Base-by-base conservation (phyloP, 805 yeast species). In the Saccharomycopsis babjevae region DNA sequence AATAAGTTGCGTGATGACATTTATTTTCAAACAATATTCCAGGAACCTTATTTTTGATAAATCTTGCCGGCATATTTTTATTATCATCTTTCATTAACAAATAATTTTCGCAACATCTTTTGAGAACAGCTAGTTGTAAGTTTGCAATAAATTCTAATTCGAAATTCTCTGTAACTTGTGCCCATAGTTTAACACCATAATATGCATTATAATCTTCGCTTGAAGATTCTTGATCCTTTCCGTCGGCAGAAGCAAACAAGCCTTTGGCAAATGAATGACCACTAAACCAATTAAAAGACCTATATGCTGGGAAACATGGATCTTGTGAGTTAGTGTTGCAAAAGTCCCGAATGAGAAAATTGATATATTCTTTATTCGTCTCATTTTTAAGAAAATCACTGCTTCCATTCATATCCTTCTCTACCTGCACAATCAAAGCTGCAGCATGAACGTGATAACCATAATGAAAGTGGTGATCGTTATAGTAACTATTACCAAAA, bases 211-310 rank as follows among this genome's bases (percentile, higher is more conserved):
- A 85, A 70, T 87, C 92, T 69, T 87, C 92, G 13, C 88, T 83
- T 22, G 84, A 79, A 0, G 88, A 83, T 71, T 87, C 92, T 70
- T 87, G 84, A 70, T 86, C 88, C 66, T 84, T 84, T 34, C 93
- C 92, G 71, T 87, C 92, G 7, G 88, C 88, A 63, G 84, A 78
- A 39, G 82, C 78, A 67, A 81, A 84, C 20, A 86, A 75, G 1
- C 93, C 92, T 68, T 84, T 84, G 0, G 92, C 93, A 82, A 86
- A 86, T 0, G 91, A 85, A 69, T 87, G 92, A 0, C 93, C 93
- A 67, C 80, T 80, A 68, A 74, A 87, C 89, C 89, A 87, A 68
- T 85, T 89, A 72, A 86, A 86, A 7, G 83, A 77, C 68, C 92
- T 77, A 54, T 77, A 84, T 18, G 81, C 84, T 6, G 91, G 91